Evolutionary conservation across 192 early-diverging fungal species (phyloP).

Genomic region (Coemansia sp.): DNA sequence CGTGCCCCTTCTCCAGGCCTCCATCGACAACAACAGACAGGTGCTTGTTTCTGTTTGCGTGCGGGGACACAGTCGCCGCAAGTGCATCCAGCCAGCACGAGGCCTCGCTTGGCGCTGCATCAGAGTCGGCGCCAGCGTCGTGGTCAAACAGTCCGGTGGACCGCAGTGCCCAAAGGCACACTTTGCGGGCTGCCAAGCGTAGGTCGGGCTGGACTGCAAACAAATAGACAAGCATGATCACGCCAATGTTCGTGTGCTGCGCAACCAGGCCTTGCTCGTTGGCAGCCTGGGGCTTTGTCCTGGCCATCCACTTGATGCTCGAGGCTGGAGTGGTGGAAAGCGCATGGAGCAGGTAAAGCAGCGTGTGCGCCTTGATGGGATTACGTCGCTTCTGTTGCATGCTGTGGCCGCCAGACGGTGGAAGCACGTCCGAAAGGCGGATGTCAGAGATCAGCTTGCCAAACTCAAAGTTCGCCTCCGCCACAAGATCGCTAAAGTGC

Average conservation of each 20-base stretch:
- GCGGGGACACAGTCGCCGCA: slow-evolving; percentile 33
- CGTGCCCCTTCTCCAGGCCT: slow-evolving; percentile 13
- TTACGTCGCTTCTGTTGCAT: slow-evolving; percentile 2
- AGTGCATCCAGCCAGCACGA: slow-evolving; percentile 48
- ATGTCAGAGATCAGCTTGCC: slow-evolving; percentile 33
- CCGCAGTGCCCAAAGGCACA: slow-evolving; percentile 18
- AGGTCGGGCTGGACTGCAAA: slow-evolving; percentile 35
- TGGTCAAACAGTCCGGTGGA: slow-evolving; percentile 46
- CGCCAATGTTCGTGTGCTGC: slow-evolving; percentile 39
- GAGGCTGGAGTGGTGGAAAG: slow-evolving; percentile 21
- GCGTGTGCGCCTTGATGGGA: slow-evolving; percentile 32
- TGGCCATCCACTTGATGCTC: slow-evolving; percentile 28
- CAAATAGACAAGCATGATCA: slow-evolving; percentile 19
- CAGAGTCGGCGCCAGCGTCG: slow-evolving; percentile 9
- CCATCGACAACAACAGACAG: slow-evolving; percentile 8
- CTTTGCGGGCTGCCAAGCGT: slow-evolving; percentile 28
- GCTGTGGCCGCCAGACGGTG: not conserved
- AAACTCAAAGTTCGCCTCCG: slow-evolving; percentile 42
- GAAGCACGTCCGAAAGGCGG: slow-evolving; percentile 9
- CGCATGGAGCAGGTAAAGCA: slow-evolving; percentile 28
- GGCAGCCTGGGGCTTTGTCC: not conserved
- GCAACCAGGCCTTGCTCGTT: not conserved
- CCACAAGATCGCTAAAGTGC: slow-evolving; percentile 34
- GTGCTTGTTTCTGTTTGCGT: slow-evolving; percentile 20
- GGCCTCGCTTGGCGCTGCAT: slow-evolving; percentile 17